These are phyloP conservation scores for Fusarium sp. DNA, from an alignment of 2,329 filamentous ascomycete genomes.

Conservation along the genomic window DNA sequence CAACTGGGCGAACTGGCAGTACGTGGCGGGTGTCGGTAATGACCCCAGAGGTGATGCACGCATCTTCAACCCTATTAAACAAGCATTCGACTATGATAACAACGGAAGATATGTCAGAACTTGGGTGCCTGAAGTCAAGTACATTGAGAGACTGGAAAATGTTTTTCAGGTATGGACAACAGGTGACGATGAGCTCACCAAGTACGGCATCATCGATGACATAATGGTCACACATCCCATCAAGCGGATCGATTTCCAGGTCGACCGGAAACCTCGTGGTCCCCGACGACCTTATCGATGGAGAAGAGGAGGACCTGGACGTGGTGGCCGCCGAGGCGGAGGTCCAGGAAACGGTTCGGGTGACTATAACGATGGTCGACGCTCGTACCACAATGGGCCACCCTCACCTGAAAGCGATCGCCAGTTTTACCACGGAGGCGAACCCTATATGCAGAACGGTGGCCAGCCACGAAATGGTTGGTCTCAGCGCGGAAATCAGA, in stretches of 20 bases:
- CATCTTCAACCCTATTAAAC: conserved; percentile 85
- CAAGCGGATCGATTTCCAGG: conserved; percentile 69
- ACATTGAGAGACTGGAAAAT: conserved; percentile 61
- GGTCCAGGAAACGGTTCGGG: neutral
- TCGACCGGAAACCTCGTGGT: conserved; percentile 57
- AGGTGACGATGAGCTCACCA: conserved; percentile 63
- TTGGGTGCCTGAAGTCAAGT: conserved; percentile 74
- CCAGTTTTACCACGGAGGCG: neutral
- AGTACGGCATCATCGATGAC: conserved; percentile 63
- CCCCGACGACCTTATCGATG: conserved; percentile 37
- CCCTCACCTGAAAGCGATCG: conserved; percentile 15
- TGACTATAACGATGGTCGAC: neutral
- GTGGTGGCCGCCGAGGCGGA: conserved; percentile 29
- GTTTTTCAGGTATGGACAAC: conserved; percentile 78
- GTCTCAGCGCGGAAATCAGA: conserved; percentile 3
- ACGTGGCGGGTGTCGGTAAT: conserved; percentile 80
- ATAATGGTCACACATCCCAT: conserved; percentile 74
- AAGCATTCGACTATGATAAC: conserved; percentile 79
- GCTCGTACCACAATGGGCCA: neutral
- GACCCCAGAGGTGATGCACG: conserved; percentile 75
- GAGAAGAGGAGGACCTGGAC: conserved; percentile 36
- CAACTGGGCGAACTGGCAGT: conserved; percentile 88
- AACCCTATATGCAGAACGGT: neutral
- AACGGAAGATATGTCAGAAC: conserved; percentile 73
- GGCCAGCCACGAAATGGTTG: neutral